Conservation (phyloP, 1,284 basidiomycete species). For the Cryptococcus wingfieldii region DNA sequence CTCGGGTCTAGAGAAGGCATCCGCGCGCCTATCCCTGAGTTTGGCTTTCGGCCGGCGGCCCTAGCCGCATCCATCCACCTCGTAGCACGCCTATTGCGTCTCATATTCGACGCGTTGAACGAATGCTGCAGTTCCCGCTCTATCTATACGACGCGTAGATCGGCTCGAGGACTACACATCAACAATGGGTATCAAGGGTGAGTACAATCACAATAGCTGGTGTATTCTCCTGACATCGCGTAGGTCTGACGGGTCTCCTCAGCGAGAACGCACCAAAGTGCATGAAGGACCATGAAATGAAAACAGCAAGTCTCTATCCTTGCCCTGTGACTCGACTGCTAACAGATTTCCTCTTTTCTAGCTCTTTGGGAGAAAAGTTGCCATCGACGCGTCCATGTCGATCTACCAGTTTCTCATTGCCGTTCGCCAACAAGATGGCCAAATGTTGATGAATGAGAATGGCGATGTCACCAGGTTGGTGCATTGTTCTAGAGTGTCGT, state of each 20-base stretch:
- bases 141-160: slow-evolving; percentile 1
- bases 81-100: too few species aligned
- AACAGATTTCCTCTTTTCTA: background rate
- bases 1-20: background rate
- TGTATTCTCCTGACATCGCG: slow-evolving; percentile 2
- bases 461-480: slow-evolving; percentile 85
- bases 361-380: slow-evolving; percentile 95
- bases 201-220: background rate
- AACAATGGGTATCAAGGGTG: slow-evolving; percentile 44
- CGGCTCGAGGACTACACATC: background rate
- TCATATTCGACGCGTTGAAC: too few species aligned
- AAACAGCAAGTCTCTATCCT: slow-evolving; percentile 55
- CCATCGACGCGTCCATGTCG: slow-evolving; percentile 93
- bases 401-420: slow-evolving; percentile 90
- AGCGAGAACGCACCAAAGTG: slow-evolving; percentile 81
- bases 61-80: too few species aligned
- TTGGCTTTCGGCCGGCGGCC: background rate
- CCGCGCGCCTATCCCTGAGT: slow-evolving; percentile 1
- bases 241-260: slow-evolving; percentile 81
- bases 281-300: slow-evolving; percentile 90
- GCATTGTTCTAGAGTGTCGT: background rate
- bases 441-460: slow-evolving; percentile 91
- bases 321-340: background rate
- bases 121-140: too few species aligned
- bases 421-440: slow-evolving; percentile 91